Percentiles rank a stretch among this genome's conserved stretches.
Conservation (phyloP, 2,329 filamentous ascomycete species). For the Claviceps sp. region DNA sequence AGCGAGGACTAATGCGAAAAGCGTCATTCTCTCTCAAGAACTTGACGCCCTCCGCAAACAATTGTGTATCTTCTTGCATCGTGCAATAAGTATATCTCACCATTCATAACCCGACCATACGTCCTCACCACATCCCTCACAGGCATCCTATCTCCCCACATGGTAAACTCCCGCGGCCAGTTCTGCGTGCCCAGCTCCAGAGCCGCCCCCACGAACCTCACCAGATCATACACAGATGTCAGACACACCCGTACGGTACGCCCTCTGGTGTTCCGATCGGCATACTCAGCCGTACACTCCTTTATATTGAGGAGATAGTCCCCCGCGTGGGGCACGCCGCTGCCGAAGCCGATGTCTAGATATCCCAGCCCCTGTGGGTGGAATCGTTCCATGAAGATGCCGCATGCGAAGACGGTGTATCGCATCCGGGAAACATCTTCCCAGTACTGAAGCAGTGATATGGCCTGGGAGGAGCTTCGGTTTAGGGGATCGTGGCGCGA, state of each 20-base stretch:
- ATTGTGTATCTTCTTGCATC: no score
- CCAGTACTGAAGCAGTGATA: slow-evolving; percentile 43
- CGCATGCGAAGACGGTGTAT: slow-evolving; percentile 60
- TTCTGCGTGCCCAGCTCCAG: slow-evolving; percentile 43
- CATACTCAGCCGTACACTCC: slow-evolving; percentile 43
- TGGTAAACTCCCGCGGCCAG: slow-evolving; percentile 57
- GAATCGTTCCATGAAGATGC: slow-evolving; percentile 65
- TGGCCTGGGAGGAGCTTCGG: slow-evolving; percentile 42
- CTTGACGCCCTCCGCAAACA: no score
- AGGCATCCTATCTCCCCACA: slow-evolving; percentile 53
- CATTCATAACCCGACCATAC: slow-evolving; percentile 35
- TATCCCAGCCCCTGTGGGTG: slow-evolving; percentile 50
- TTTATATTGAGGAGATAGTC: no score
- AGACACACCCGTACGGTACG: slow-evolving; percentile 45
- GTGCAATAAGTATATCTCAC: slow-evolving; percentile 15
- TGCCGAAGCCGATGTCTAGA: slow-evolving; percentile 34
- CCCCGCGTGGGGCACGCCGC: no score
- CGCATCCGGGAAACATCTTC: slow-evolving; percentile 39
- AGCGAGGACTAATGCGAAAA: no score
- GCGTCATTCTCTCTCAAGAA: no score
- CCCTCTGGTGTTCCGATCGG: slow-evolving; percentile 37
- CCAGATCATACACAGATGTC: slow-evolving; percentile 58
- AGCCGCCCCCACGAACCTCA: slow-evolving; percentile 56
- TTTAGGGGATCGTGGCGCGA: slow-evolving; percentile 44
- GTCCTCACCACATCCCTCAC: slow-evolving; percentile 44